Percentiles rank a stretch among this genome's conserved stretches.
Evolutionary conservation across 129 eudicot genomes (phyloP).

Genomic region (Lactuca sativa): DNA sequence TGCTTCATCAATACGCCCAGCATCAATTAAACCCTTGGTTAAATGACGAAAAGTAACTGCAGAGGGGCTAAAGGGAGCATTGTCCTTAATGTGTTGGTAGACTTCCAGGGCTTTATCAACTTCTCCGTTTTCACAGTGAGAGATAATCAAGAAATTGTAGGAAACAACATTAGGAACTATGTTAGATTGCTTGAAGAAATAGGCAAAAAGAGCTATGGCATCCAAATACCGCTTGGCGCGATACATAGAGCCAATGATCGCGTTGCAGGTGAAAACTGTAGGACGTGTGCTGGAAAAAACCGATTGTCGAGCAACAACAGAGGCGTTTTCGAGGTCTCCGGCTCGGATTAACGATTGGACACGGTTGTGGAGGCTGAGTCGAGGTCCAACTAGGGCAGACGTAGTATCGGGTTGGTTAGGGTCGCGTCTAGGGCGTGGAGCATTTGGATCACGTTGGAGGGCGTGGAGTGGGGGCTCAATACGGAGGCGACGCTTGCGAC

Average conservation of each 20-base stretch:
- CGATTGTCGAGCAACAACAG: constrained; percentile 64
- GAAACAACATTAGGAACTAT: constrained; percentile 79
- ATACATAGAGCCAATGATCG: constrained; percentile 88
- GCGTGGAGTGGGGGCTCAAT: constrained; percentile 91
- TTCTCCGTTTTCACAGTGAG: constrained; percentile 61
- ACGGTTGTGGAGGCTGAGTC: constrained; percentile 80
- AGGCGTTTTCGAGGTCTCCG: constrained; percentile 71
- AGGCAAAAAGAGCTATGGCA: constrained; percentile 64
- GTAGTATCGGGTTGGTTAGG: constrained; percentile 79
- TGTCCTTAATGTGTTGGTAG: constrained; percentile 47
- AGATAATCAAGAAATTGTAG: constrained; percentile 56
- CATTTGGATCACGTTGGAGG: constrained; percentile 64
- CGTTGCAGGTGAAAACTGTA: constrained; percentile 93
- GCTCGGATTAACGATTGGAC: constrained; percentile 87
- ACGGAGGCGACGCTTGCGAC: constrained; percentile 86
- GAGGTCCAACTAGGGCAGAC: constrained; percentile 64
- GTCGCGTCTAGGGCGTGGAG: constrained; percentile 53
- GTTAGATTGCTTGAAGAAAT: constrained; percentile 63
- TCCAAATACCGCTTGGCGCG: constrained; percentile 62
- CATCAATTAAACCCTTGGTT: constrained; percentile 79
- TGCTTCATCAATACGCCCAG: constrained; percentile 63
- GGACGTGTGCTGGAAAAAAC: constrained; percentile 69
- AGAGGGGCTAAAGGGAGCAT: constrained; percentile 79
- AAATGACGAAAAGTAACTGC: constrained; percentile 73
- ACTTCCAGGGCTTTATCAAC: constrained; percentile 67